Evolutionary conservation across 2,329 filamentous ascomycete genomes (phyloP).

Genomic region (Zymoseptoria crescenta): DNA sequence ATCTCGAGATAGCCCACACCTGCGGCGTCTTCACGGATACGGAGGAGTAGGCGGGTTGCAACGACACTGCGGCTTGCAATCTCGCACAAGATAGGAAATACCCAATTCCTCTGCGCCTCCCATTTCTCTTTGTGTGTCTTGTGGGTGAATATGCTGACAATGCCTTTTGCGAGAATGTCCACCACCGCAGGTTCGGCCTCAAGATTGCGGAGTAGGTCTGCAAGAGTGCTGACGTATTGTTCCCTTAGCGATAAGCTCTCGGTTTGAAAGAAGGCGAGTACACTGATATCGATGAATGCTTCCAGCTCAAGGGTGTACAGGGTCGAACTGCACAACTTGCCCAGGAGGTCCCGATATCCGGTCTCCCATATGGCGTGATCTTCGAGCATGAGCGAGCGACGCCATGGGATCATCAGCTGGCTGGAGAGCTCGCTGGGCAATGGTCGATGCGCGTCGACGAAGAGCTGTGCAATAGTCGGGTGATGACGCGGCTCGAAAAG

Average conservation of each 20-base stretch:
- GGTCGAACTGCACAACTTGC: constrained; percentile 13
- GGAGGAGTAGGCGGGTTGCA: constrained; percentile 13
- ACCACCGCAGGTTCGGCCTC: constrained; percentile 6
- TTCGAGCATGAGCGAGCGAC: constrained; percentile 16
- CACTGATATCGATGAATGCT: constrained; percentile 14
- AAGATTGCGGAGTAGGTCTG: constrained; percentile 6
- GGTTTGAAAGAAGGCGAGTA: constrained; percentile 16
- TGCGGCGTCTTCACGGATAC: constrained; percentile 16
- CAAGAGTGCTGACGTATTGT: constrained; percentile 15
- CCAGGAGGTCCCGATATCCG: constrained; percentile 11
- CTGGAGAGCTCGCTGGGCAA: constrained; percentile 12
- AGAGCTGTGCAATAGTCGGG: constrained; percentile 17
- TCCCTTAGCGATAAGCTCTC: constrained; percentile 8
- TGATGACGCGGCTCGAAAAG: constrained; percentile 17
- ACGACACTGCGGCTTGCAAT: constrained; percentile 14
- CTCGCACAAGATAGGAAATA: constrained; percentile 16
- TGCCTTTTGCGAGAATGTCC: constrained; percentile 15
- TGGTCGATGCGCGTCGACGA: constrained; percentile 16
- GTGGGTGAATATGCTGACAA: constrained; percentile 17
- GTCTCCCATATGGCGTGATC: constrained; percentile 16
- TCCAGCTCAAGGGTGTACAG: constrained; percentile 15
- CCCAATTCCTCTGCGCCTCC: constrained; percentile 18
- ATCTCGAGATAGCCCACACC: constrained; percentile 16
- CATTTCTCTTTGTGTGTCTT: constrained; percentile 20
- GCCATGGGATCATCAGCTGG: constrained; percentile 16